Conservation (phyloP, 345 rosid genomes). For the Geranium rotundifolium region DNA sequence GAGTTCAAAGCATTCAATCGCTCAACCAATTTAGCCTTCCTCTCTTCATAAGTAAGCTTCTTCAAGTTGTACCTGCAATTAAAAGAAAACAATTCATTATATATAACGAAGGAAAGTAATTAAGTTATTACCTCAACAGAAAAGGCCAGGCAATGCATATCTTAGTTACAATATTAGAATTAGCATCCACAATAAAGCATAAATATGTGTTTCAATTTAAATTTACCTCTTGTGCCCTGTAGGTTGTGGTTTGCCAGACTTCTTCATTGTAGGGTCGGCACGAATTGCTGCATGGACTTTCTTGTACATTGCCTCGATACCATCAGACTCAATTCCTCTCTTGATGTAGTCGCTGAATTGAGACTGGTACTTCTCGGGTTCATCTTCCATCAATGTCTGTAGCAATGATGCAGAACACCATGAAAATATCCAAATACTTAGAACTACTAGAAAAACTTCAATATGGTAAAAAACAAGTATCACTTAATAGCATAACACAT, state of each 20-base stretch:
- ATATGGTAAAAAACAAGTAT: not conserved
- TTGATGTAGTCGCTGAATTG: constrained; percentile 57
- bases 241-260: constrained; percentile 37
- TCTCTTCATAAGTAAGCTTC: constrained; percentile 73
- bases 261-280: constrained; percentile 48
- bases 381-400: constrained; percentile 52
- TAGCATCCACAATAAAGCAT: not conserved
- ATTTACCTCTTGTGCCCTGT: constrained; percentile 51
- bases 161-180: not conserved
- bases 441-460: not conserved
- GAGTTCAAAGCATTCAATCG: constrained; percentile 52
- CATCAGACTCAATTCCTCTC: constrained; percentile 51
- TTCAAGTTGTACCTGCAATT: constrained; percentile 58
- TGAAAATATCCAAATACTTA: not conserved
- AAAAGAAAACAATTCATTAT: not conserved
- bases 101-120: not conserved
- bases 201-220: not conserved
- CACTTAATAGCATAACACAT: constrained; percentile 4
- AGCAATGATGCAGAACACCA: not conserved
- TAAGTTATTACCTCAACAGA: not conserved
- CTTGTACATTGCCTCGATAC: constrained; percentile 50
- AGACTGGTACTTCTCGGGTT: constrained; percentile 59
- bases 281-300: constrained; percentile 72
- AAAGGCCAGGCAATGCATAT: too few species aligned
- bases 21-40: constrained; percentile 64